These are phyloP conservation scores for Fraxinus ornus DNA, from an alignment of 305 asterid genomes.

Conservation along the genomic window DNA sequence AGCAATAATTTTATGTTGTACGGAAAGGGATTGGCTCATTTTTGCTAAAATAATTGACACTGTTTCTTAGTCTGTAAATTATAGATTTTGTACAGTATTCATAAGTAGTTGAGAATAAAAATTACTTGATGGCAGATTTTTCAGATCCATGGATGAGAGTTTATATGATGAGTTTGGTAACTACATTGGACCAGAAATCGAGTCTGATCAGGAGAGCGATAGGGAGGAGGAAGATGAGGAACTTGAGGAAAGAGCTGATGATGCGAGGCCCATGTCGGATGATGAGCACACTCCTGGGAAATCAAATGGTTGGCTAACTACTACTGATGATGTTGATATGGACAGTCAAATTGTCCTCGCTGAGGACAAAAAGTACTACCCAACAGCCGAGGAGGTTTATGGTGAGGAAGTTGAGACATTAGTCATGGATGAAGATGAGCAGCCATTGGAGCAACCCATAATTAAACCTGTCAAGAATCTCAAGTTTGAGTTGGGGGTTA, in stretches of 20 bases:
- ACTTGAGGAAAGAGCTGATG: slow-evolving; percentile 62
- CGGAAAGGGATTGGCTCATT: neutral
- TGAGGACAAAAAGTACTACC: slow-evolving; percentile 93
- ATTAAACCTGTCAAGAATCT: slow-evolving; percentile 82
- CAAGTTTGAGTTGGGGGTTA: slow-evolving; percentile 93
- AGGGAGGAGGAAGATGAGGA: slow-evolving; percentile 88
- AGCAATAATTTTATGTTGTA: neutral
- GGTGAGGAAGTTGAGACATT: slow-evolving; percentile 96
- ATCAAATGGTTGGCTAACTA: slow-evolving; percentile 80
- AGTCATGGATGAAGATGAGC: slow-evolving; percentile 99
- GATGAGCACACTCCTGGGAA: slow-evolving; percentile 69
- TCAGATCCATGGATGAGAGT: slow-evolving; percentile 71
- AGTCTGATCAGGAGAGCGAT: slow-evolving; percentile 89
- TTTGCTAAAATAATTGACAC: slow-evolving; percentile 1
- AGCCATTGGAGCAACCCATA: slow-evolving; percentile 83
- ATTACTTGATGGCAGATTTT: slow-evolving; percentile 24
- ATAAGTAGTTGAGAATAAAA: neutral
- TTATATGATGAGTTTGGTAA: slow-evolving; percentile 95
- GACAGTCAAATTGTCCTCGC: slow-evolving; percentile 89
- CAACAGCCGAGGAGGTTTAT: slow-evolving; percentile 96
- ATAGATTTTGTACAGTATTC: neutral
- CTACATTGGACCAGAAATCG: slow-evolving; percentile 98
- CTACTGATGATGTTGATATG: slow-evolving; percentile 78
- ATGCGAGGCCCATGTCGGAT: slow-evolving; percentile 60
- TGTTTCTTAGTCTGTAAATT: neutral